Evolutionary conservation across 345 rosid genomes (phyloP), one percentile per base, ranked within the genome.

Genomic region (Populus euphratica): DNA sequence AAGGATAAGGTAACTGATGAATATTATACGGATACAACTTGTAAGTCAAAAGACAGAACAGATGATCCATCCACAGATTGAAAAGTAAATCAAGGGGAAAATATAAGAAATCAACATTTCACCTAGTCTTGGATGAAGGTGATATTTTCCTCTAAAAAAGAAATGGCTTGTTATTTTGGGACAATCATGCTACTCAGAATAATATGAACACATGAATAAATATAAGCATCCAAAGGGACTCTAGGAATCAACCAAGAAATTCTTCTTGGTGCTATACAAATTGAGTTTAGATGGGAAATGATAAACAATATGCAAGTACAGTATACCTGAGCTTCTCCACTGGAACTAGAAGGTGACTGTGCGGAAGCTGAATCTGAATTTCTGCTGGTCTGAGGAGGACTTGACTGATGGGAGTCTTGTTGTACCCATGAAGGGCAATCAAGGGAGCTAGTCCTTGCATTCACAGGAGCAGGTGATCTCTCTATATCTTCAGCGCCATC

Each of bases 311-410:
- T 29, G 72, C 21, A 25, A 69, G 38, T 54, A 21, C 25, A 49
- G 75, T 8, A 78, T 85, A 96, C 98, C 94, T 96, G 99, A 78
- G 84, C 88, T 85, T 92, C 98, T 83, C 94, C 98, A 79, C 82
- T 89, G 29, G 93, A 92, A 86, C 98, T 94, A 83, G 97, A 92
- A 70, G 98, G 99, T 78, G 99, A 96, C 80, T 87, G 98, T 4
- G 92, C 97, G 72, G 98, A 96, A 75, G 93, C 99, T 82, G 99
- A 94, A 86, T 92, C 98, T 63, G 98, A 96, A 83, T 91, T 91
- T 70, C 99, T 82, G 82, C 98, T 92, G 75, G 93, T 91, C 84
- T 89, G 99, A 47, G 97, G 99, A 72, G 99, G 99, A 82, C 98
- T 96, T 66, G 97, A 90, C 87, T 91, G 99, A 79, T 87, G 97